Conservation (phyloP, 345 rosid species). For the Salix viminalis region DNA sequence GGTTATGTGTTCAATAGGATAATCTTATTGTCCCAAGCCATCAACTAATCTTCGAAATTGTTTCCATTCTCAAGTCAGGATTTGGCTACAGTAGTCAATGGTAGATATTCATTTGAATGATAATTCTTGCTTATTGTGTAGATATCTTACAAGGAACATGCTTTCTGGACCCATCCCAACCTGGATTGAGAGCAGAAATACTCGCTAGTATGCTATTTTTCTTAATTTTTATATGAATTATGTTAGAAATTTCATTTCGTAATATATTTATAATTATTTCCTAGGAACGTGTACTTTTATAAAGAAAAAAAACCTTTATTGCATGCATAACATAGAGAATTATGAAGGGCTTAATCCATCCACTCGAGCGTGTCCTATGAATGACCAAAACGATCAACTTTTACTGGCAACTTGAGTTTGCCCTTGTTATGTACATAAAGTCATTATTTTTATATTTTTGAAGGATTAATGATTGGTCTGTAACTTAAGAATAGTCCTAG, state of each 20-base stretch:
- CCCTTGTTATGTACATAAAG: background rate
- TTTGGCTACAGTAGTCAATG: background rate
- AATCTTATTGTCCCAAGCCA: too few species aligned
- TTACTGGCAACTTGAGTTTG: background rate
- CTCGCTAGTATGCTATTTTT: constrained; percentile 5
- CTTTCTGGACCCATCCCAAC: constrained; percentile 12
- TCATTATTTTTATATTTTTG: background rate
- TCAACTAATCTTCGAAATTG: background rate
- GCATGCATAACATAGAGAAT: background rate
- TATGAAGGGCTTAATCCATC: background rate
- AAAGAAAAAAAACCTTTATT: background rate
- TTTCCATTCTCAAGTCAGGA: background rate
- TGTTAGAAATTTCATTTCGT: background rate
- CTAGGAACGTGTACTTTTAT: background rate
- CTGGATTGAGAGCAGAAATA: constrained; percentile 1
- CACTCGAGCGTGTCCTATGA: background rate
- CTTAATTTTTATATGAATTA: background rate
- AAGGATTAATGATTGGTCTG: background rate
- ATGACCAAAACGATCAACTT: background rate
- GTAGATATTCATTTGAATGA: background rate
- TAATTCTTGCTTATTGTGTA: background rate
- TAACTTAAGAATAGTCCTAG: background rate
- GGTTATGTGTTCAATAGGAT: background rate
- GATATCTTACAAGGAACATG: constrained; percentile 16
- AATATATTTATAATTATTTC: background rate